These are phyloP conservation scores for Punica granatum DNA, from an alignment of 345 rosid genomes.

Conservation along the genomic window DNA sequence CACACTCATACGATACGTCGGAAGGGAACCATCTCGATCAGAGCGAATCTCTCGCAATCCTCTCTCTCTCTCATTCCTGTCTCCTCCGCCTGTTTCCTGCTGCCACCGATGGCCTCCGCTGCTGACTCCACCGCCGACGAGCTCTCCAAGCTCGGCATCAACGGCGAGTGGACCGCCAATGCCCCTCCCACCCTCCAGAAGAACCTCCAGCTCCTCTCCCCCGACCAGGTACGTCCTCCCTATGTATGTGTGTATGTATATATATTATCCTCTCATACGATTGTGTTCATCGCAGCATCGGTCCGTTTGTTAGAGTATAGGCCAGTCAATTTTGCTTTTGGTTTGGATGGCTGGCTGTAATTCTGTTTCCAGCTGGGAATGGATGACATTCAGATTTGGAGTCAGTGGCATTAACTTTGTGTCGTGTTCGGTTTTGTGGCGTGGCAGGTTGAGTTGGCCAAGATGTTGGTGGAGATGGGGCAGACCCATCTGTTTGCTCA, in stretches of 20 bases:
- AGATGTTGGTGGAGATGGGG: conserved; percentile 54
- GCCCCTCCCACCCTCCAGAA: conserved; percentile 57
- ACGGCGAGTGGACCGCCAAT: conserved; percentile 34
- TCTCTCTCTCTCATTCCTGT: neutral
- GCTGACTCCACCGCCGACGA: conserved; percentile 17
- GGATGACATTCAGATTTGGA: neutral
- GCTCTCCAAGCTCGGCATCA: conserved; percentile 27
- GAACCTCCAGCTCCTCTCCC: conserved; percentile 48
- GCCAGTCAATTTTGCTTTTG: neutral
- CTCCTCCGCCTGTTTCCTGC: neutral
- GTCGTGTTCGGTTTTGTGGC: neutral
- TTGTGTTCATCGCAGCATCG: too few species aligned
- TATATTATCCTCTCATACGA: too few species aligned
- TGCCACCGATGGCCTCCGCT: conserved; percentile 9
- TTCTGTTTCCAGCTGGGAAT: neutral
- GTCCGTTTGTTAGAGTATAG: too few species aligned
- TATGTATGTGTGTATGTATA: neutral
- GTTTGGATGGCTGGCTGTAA: neutral
- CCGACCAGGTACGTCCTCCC: conserved; percentile 40
- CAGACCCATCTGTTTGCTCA: conserved; percentile 68
- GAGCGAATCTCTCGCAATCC: too few species aligned
- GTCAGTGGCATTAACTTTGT: neutral
- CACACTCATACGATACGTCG: too few species aligned
- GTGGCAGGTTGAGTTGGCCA: conserved; percentile 66
- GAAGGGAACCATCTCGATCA: too few species aligned